phyloP scores from a whole-genome alignment of 441 rosid species.

The Gossypium davidsonii region DNA sequence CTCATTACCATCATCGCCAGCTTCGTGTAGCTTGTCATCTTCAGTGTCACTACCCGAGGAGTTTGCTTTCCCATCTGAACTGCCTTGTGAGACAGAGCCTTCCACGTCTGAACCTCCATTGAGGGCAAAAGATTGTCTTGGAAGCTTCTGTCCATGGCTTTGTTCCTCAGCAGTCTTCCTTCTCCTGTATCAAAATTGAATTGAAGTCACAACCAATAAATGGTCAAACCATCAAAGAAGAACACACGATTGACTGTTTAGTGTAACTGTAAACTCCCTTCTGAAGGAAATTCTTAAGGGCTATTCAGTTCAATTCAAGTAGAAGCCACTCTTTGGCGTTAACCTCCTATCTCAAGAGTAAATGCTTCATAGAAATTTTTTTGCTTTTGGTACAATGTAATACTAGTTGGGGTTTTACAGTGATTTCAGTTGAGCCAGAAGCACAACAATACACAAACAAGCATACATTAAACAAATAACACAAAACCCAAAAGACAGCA shows the following conservation, averaged over 20 bases:
- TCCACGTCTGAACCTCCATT: constrained; percentile 17
- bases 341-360: not conserved
- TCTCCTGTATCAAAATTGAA: constrained; percentile 29
- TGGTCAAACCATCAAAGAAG: constrained; percentile 2
- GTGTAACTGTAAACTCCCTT: not conserved
- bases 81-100: constrained; percentile 19
- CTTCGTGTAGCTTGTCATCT: constrained; percentile 23
- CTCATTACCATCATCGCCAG: constrained; percentile 6
- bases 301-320: not conserved
- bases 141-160: constrained; percentile 13
- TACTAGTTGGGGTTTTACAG: not conserved
- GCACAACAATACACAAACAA: not conserved
- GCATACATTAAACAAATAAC: not conserved
- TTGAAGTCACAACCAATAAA: constrained; percentile 9
- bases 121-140: constrained; percentile 16
- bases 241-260: not conserved
- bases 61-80: constrained; percentile 21
- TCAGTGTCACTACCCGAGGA: constrained; percentile 21
- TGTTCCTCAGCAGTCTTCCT: constrained; percentile 20
- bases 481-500: not conserved
- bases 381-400: not conserved
- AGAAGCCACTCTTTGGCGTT: not conserved
- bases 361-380: not conserved
- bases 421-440: not conserved
- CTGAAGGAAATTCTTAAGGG: not conserved